These are phyloP conservation scores for Angomonas desouzai DNA, from an alignment of 208 protist species.

Conservation along the genomic window DNA sequence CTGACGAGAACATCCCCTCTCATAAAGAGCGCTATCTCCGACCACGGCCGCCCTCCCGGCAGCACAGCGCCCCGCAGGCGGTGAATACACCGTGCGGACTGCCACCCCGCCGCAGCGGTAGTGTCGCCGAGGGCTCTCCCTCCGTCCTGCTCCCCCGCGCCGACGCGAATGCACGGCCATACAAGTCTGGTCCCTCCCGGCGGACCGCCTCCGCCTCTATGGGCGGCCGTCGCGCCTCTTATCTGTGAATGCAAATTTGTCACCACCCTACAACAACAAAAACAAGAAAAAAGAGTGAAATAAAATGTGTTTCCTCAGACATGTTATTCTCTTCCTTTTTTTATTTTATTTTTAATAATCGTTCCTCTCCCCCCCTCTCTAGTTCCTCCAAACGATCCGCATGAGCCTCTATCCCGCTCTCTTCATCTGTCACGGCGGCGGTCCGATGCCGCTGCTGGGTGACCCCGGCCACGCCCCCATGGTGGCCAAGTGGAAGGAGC, in stretches of 20 bases:
- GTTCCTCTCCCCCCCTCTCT: neutral
- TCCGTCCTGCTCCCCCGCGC: neutral
- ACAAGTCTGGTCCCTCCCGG: neutral
- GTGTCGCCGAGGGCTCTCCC: neutral
- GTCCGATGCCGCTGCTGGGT: constrained; percentile 57
- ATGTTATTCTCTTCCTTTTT: neutral
- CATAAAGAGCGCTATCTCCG: neutral
- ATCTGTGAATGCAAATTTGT: neutral
- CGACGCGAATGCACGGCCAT: neutral
- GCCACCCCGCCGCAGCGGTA: neutral
- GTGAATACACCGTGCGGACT: neutral
- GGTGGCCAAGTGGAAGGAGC: constrained; percentile 29
- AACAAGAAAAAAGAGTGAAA: too few species aligned
- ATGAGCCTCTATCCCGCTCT: constrained; percentile 44
- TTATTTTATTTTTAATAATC: neutral
- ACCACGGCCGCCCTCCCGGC: neutral
- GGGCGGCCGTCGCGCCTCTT: neutral
- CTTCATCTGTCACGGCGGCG: constrained; percentile 69
- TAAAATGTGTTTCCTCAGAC: too few species aligned
- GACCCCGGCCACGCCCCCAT: constrained; percentile 34
- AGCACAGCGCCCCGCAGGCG: neutral
- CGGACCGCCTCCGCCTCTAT: neutral
- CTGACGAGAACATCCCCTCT: neutral
- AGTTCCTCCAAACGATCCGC: neutral
- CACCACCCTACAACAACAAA: too few species aligned